Base-by-base conservation (phyloP, 2,329 filamentous ascomycete genomes). In the Paracorniculantispora psalliotae region DNA sequence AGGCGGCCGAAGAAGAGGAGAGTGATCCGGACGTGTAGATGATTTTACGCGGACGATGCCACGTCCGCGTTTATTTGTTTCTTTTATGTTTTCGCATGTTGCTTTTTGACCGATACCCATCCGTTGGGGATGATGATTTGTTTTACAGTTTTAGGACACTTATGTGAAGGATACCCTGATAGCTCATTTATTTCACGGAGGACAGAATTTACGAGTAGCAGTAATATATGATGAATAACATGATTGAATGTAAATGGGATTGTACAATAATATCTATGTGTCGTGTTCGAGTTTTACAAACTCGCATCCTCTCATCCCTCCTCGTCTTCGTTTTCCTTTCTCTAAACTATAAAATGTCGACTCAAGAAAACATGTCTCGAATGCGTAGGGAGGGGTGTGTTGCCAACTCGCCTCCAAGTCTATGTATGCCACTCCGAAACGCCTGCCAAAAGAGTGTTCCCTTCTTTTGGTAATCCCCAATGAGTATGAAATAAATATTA, bases 1-100 rank as follows among this genome's bases (percentile, higher is more conserved):
- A 67, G 44, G 62, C 65, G 4, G 59, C 30, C 3, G 12, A 61
- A 2, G 57, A 65, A 26, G 63, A 67, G n/a, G 72, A 74, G 17
- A 74, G 73, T 52, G 75, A 76, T 54, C 72, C 72, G 1, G 75
- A 77, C 60, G 68, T 68, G 10, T 77, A 61, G 10, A 37, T 13
- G 33, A 12, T 12, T 37, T 37, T 9, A 9, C 17, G 33, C 33
- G 33, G 17, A 9, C 39, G 30, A n/a, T 12, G 17, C 9, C 33
- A 4, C 7, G 30, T 13, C 21, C 25, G 10, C 37, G 21, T 26
- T 30, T 23, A 19, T 23, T 19, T 57, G n/a, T 49, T 46, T 30
- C 23, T 33, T 46, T 17, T 21, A 33, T 44, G 9, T 60, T 41
- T 48, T 56, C n/a, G 33, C 6, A 26, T 47, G 6, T 13, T 37